A percentile compares a stretch with the other conserved stretches of the same genome.
phyloP scores from a whole-genome alignment of 2,329 filamentous ascomycete genomes.

The Mariannaea sp. region DNA sequence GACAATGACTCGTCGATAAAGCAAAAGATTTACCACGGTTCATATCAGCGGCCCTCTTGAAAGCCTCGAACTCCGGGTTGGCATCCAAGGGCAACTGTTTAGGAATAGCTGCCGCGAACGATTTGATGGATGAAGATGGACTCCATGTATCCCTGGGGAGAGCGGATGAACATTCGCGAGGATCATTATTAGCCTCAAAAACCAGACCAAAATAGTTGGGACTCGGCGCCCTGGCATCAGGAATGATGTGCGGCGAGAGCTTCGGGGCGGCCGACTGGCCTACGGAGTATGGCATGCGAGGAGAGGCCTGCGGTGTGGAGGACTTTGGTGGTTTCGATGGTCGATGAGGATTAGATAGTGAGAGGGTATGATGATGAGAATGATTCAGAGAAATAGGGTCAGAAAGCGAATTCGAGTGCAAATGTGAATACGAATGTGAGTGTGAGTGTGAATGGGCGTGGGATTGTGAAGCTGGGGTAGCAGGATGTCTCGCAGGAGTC shows the following conservation, averaged over 20 bases:
- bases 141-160: constrained; percentile 76
- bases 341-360: constrained; percentile 50
- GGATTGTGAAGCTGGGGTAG: constrained; percentile 40
- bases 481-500: constrained; percentile 46
- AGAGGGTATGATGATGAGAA: constrained; percentile 46
- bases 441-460: constrained; percentile 32
- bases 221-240: constrained; percentile 60
- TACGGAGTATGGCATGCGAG: constrained; percentile 57
- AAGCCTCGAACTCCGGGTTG: constrained; percentile 82
- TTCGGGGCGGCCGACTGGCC: constrained; percentile 60
- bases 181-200: constrained; percentile 64
- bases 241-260: constrained; percentile 48
- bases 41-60: constrained; percentile 72
- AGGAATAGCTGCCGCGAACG: constrained; percentile 70
- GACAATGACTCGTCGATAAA: constrained; percentile 54
- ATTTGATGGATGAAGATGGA: constrained; percentile 70
- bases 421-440: constrained; percentile 47
- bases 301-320: constrained; percentile 58
- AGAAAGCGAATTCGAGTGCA: constrained; percentile 47
- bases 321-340: constrained; percentile 47
- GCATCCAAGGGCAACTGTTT: constrained; percentile 73
- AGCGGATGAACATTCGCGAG: constrained; percentile 67
- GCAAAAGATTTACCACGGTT: constrained; percentile 55
- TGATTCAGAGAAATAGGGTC: constrained; percentile 48
- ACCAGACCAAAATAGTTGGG: constrained; percentile 88